A percentile compares a stretch with the other conserved stretches of the same genome.
Evolutionary conservation across 2,329 filamentous ascomycete species (phyloP).

Genomic region (Neurospora crassa): DNA sequence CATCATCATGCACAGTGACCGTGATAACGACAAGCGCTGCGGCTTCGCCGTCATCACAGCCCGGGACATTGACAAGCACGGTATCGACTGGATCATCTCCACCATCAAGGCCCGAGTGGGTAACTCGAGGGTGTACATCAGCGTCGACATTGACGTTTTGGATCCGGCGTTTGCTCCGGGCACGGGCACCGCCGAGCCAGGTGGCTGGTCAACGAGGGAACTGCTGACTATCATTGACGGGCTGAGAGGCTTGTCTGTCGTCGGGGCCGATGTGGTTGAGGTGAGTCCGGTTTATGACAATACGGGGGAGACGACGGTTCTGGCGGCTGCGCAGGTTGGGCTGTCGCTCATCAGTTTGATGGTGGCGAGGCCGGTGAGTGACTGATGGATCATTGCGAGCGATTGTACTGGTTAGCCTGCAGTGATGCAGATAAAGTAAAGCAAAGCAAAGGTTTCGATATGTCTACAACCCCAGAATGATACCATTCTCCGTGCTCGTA

Average conservation of each 20-base stretch:
- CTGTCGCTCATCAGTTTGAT: constrained; percentile 14
- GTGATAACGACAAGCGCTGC: constrained; percentile 47
- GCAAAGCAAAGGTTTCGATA: no score
- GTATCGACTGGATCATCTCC: constrained; percentile 52
- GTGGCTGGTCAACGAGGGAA: constrained; percentile 73
- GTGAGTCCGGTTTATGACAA: constrained; percentile 72
- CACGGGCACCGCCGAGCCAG: constrained; percentile 71
- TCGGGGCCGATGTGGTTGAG: constrained; percentile 59
- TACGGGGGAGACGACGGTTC: constrained; percentile 59
- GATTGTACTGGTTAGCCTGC: neutral
- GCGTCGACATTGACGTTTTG: constrained; percentile 72
- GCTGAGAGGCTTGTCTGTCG: constrained; percentile 59
- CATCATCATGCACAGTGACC: constrained; percentile 38
- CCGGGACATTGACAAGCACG: constrained; percentile 62
- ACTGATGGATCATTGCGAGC: neutral
- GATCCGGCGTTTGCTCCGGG: constrained; percentile 60
- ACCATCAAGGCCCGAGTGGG: constrained; percentile 48
- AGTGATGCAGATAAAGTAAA: no score
- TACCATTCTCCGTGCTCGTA: no score
- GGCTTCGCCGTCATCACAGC: constrained; percentile 50
- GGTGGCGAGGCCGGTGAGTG: constrained; percentile 12
- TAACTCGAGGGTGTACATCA: constrained; percentile 54
- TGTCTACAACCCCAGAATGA: no score
- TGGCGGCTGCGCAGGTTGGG: constrained; percentile 60
- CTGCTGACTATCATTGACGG: constrained; percentile 65